Conservation (phyloP, 192 early-diverging fungal genomes). For the Coemansia sp. region DNA sequence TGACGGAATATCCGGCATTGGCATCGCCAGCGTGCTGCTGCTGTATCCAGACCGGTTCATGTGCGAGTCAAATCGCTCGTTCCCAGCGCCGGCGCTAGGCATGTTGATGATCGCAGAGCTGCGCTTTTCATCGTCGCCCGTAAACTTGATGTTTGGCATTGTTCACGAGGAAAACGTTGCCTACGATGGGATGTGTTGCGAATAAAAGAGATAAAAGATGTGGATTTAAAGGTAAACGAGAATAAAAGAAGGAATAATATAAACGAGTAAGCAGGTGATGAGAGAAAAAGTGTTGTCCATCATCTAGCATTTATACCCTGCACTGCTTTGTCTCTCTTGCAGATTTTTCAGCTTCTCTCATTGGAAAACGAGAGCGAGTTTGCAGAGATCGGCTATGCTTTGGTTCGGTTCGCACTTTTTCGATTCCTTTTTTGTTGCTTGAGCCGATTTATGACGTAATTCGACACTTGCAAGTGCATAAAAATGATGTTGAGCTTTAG, state of each 20-base stretch:
- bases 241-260: background rate
- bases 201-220: background rate
- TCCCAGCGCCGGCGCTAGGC: slow-evolving; percentile 13
- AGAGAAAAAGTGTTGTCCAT: background rate
- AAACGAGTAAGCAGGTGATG: background rate
- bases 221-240: background rate
- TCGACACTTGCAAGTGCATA: background rate
- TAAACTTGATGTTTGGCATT: slow-evolving; percentile 28
- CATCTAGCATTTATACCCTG: slow-evolving; percentile 13
- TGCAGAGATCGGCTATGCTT: background rate
- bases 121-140: slow-evolving; percentile 16
- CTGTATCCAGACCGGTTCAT: slow-evolving; percentile 16
- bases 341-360: slow-evolving; percentile 52
- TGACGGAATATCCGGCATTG: slow-evolving; percentile 36
- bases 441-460: background rate
- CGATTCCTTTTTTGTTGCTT: background rate
- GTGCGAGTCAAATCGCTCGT: slow-evolving; percentile 5
- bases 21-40: slow-evolving; percentile 38
- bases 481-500: too few species aligned
- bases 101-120: slow-evolving; percentile 40
- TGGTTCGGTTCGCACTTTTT: too few species aligned
- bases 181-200: too few species aligned
- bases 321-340: slow-evolving; percentile 52
- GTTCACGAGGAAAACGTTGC: background rate
- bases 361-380: background rate